These are phyloP conservation scores for Calamus simplicifolius DNA, from an alignment of 176 grass and related monocot genomes.

Conservation along the genomic window DNA sequence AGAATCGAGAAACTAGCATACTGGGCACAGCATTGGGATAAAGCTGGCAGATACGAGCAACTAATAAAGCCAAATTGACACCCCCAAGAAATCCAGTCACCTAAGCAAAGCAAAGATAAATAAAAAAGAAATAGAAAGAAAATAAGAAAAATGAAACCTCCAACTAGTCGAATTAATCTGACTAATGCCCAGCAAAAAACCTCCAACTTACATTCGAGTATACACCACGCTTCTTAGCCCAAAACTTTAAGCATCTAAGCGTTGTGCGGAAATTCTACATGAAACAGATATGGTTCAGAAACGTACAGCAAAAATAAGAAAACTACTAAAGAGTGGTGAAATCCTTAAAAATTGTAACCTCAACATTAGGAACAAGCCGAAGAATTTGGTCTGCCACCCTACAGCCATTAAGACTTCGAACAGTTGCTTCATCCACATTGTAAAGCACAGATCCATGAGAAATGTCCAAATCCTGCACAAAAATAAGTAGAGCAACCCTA, in stretches of 20 bases:
- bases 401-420: conserved; percentile 95
- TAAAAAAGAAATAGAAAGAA: not conserved
- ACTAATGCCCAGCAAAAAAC: too few species aligned
- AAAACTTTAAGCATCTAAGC: conserved; percentile 83
- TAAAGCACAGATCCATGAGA: conserved; percentile 82
- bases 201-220: conserved; percentile 70
- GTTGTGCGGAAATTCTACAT: conserved; percentile 76
- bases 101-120: conserved; percentile 25
- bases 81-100: conserved; percentile 97
- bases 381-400: conserved; percentile 94
- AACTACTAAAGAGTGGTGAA: too few species aligned
- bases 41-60: conserved; percentile 85
- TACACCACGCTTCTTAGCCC: conserved; percentile 90
- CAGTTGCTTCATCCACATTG: conserved; percentile 78
- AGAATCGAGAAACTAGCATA: conserved; percentile 93
- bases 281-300: not conserved
- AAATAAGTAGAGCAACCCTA: not conserved
- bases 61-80: conserved; percentile 92
- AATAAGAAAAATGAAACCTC: not conserved
- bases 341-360: conserved; percentile 33
- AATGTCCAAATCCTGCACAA: conserved; percentile 49
- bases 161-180: too few species aligned
- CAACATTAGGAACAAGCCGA: conserved; percentile 88
- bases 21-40: conserved; percentile 87
- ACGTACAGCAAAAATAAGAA: too few species aligned